Evolutionary conservation across 768 basidiomycete genomes (phyloP), one percentile per base, ranked within the genome.

Genomic region (Punctularia strigosozonata): DNA sequence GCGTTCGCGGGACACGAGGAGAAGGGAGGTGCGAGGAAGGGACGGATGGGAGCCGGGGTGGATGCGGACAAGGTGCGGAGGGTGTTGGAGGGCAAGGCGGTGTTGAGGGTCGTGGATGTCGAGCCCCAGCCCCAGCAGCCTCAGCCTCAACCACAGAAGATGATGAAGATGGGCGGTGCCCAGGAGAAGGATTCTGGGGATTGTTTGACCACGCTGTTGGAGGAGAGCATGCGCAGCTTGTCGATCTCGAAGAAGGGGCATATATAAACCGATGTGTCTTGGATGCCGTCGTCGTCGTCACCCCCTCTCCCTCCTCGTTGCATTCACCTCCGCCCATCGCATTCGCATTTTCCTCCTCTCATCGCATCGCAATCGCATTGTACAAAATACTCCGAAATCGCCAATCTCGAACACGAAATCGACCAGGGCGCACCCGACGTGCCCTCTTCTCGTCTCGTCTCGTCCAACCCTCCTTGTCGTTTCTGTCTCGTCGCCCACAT

Each of bases 81-180:
- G 49, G 81, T 91, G 34, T 62, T 90, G 49, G 85, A 88, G 45
- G 88, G 88, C 35, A 80, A 73, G 48, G 87, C 87, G 3, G 82
- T 87, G 24, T 64, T 89, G 44, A 64, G 69, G 31, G 73, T 89
- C 38, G 85, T 90, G 48, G 84, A 88, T 55, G 66, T 89, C 43
- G 83, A 85, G 34, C 58, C 56, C 8, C 13, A 8, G 1, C 32
- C 43, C 8, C 31, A 25, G 25, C 25, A 36, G 38, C 37, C 25
- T 23, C 18, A 33, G 19, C 35, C 28, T 18, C 17, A 25, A 6
- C 12, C 14, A 25, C 36, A 37, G 38, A 37, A 24, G 6, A 30
- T 30, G 28, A 15, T 10, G 28, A 30, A 15, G 28, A n/a, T 7
- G 21, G 19, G 15, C 48, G 38, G 26, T 23, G 43, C 30, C 39